Evolutionary conservation across 1,139 yeast species (phyloP), one percentile per base, ranked within the genome.

Genomic region (Meyerozyma elateridarum): DNA sequence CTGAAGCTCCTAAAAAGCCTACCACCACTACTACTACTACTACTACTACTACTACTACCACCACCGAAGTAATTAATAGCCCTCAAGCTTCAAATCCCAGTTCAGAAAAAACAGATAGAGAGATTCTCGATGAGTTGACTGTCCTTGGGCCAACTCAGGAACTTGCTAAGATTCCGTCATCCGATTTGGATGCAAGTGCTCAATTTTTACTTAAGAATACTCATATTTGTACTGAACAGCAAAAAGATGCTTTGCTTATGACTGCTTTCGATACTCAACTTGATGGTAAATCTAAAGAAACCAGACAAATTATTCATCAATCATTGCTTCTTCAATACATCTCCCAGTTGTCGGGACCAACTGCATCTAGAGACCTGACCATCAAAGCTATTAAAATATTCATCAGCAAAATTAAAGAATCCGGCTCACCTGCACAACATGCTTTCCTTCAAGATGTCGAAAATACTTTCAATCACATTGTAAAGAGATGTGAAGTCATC

Each of bases 181-280:
- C 64, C 19, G 67, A 81, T 32, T 64, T 75, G 35, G 48, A 60
- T 28, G 58, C 61, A 35, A 67, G 80, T 45, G 70, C 79, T 37
- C 59, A 59, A 32, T 80, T 63, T 52, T 61, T 84, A 45, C 58
- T 71, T 42, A 49, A 59, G 36, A 85, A 88, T 54, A 76, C 85
- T 20, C 65, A 70, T 36, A 84, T 93, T 38, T 76, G 89, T 35
- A 76, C 77, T 3, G 89, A 84, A 44, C 79, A 77, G 38, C 97
- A 91, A 52, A 88, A 89, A 52, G 98, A 93, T 56, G 89, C 95
- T 0, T 73, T 93, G 37, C 67, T 89, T 52, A 89, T 91, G 96
- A 79, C 82, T 16, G 95, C 97, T 0, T 93, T 91, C 54, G 95
- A 91, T 48, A 65, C 70, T 34, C 88, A 88, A 53, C 68, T 89